These are phyloP conservation scores for Xylaria grammica DNA, from an alignment of 495 filamentous ascomycete species.

Conservation along the genomic window DNA sequence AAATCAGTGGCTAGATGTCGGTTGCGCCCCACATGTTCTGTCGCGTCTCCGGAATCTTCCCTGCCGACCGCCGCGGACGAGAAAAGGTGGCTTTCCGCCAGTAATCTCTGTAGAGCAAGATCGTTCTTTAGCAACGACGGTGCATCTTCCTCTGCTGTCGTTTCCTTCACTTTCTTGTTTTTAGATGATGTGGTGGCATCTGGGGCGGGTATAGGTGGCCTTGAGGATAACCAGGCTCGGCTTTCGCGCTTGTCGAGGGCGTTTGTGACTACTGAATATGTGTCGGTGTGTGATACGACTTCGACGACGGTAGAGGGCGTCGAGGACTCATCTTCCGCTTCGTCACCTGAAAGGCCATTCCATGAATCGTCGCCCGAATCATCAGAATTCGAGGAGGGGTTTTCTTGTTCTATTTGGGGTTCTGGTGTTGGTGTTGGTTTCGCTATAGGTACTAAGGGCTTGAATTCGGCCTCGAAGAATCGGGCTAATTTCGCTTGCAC, in stretches of 20 bases:
- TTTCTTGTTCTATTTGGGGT: slow-evolving; percentile 35
- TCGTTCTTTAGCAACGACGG: slow-evolving; percentile 80
- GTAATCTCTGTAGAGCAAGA: slow-evolving; percentile 84
- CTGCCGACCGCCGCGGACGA: slow-evolving; percentile 63
- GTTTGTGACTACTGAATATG: slow-evolving; percentile 37
- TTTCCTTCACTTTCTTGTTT: slow-evolving; percentile 39
- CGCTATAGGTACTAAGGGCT: slow-evolving; percentile 58
- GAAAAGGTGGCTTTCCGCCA: slow-evolving; percentile 91
- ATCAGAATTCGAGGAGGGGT: slow-evolving; percentile 52
- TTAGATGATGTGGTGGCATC: slow-evolving; percentile 30
- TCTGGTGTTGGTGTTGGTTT: slow-evolving; percentile 38
- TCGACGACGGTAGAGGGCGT: slow-evolving; percentile 46
- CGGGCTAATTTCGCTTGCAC: slow-evolving; percentile 66
- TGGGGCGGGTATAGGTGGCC: slow-evolving; percentile 42
- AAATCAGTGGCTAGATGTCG: slow-evolving; percentile 79
- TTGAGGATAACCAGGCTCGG: slow-evolving; percentile 73
- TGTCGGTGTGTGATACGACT: slow-evolving; percentile 68
- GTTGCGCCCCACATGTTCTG: slow-evolving; percentile 51
- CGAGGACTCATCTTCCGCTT: slow-evolving; percentile 31
- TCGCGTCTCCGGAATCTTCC: slow-evolving; percentile 34
- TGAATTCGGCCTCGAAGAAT: slow-evolving; percentile 87
- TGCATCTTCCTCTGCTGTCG: slow-evolving; percentile 51
- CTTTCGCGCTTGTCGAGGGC: slow-evolving; percentile 69
- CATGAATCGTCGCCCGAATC: slow-evolving; percentile 45
- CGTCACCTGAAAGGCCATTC: slow-evolving; percentile 65